A percentile compares a stretch with the other conserved stretches of the same genome.
Evolutionary conservation across 1,284 basidiomycete species (phyloP).

Genomic region (Meira miltonrushii): DNA sequence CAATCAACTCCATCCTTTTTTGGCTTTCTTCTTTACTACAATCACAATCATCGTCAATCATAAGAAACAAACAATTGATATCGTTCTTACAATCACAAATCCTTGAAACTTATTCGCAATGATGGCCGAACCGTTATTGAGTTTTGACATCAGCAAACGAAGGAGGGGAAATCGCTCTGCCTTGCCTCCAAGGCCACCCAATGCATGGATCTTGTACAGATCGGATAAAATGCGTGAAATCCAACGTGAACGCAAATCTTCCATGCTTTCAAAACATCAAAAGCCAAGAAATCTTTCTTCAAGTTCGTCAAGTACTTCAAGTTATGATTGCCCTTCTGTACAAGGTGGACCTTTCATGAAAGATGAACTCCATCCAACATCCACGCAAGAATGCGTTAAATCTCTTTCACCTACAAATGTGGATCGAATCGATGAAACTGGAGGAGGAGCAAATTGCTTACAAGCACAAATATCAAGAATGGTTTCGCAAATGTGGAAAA

Average conservation of each 20-base stretch:
- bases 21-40: too few species aligned
- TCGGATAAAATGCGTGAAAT: background rate
- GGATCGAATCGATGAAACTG: too few species aligned
- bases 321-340: background rate
- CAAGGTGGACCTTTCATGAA: too few species aligned
- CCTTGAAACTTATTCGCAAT: background rate
- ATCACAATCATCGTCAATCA: too few species aligned
- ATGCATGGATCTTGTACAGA: conserved; percentile 8
- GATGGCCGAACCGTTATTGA: too few species aligned
- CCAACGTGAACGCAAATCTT: background rate
- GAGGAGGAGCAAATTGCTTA: background rate
- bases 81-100: background rate
- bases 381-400: too few species aligned
- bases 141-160: too few species aligned
- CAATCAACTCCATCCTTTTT: too few species aligned
- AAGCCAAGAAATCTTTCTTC: background rate
- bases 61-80: too few species aligned
- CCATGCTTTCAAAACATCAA: background rate
- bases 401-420: too few species aligned
- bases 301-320: background rate
- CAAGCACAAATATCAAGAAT: conserved; percentile 2
- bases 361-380: too few species aligned
- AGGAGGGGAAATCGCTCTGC: too few species aligned
- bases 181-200: conserved; percentile 3
- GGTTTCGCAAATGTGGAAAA: conserved; percentile 2